Percentiles rank a stretch among this genome's conserved stretches.
Conservation (phyloP, 768 basidiomycete species). For the Exidia glandulosa region DNA sequence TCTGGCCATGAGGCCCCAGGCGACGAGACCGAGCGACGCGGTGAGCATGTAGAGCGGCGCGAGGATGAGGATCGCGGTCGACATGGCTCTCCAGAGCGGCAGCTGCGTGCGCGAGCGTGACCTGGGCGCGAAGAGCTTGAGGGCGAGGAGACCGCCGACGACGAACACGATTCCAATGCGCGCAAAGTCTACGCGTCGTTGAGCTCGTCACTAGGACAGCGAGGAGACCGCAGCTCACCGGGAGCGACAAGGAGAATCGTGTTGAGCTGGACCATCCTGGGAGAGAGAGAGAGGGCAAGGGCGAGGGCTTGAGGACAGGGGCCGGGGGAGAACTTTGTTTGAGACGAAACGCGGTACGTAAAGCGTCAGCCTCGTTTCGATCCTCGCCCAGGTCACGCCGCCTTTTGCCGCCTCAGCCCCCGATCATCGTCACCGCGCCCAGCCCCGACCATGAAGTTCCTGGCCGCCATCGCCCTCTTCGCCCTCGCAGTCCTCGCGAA, state of each 20-base stretch:
- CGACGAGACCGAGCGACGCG: too few species aligned
- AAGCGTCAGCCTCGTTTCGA: not conserved
- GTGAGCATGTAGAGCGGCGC: not conserved
- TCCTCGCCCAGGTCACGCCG: not conserved
- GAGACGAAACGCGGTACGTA: not conserved
- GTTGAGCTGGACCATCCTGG: not conserved
- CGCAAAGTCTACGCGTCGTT: too few species aligned
- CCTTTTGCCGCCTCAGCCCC: not conserved
- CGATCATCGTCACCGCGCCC: not conserved
- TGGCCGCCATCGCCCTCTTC: not conserved
- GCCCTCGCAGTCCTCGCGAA: not conserved
- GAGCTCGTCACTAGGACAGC: too few species aligned
- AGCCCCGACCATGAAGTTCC: not conserved
- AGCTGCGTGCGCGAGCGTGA: too few species aligned
- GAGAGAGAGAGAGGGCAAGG: not conserved
- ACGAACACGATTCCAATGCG: not conserved
- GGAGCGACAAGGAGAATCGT: not conserved
- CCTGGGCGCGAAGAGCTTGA: not conserved
- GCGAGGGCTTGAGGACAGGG: not conserved
- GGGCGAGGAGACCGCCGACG: not conserved
- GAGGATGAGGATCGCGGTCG: not conserved
- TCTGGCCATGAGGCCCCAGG: too few species aligned
- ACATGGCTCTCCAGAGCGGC: not conserved
- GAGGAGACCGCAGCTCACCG: too few species aligned
- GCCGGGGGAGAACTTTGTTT: not conserved